Evolutionary conservation across 2,329 filamentous ascomycete species (phyloP).

Genomic region (Ophiosphaerella herpotricha): DNA sequence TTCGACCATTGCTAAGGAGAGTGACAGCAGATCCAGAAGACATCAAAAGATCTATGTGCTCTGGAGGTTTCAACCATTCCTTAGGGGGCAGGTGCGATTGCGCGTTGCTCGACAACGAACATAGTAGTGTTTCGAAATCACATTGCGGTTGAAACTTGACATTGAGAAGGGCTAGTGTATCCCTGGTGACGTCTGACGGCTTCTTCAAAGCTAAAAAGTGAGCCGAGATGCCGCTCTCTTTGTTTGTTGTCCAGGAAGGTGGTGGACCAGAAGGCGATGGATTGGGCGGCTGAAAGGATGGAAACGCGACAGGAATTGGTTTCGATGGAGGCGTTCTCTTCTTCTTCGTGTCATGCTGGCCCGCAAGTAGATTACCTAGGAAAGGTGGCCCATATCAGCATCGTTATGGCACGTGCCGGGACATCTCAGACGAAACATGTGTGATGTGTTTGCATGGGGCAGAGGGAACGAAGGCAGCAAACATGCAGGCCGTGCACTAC

Average conservation of each 20-base stretch:
- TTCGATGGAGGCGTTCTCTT: constrained; percentile 54
- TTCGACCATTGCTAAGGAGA: constrained; percentile 55
- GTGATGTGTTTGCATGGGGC: constrained; percentile 21
- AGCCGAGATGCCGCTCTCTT: constrained; percentile 47
- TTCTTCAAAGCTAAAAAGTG: constrained; percentile 51
- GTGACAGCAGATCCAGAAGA: constrained; percentile 28
- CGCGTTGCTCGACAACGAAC: constrained; percentile 36
- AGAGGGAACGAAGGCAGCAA: constrained; percentile 21
- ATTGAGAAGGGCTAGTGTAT: constrained; percentile 51
- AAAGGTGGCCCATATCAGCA: constrained; percentile 32
- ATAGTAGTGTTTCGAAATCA: constrained; percentile 48
- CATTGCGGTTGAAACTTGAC: constrained; percentile 45
- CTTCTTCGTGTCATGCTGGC: constrained; percentile 45
- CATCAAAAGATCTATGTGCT: constrained; percentile 33
- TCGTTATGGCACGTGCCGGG: constrained; percentile 29
- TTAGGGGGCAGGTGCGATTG: constrained; percentile 46
- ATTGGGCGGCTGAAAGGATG: constrained; percentile 49
- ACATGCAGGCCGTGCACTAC: constrained; percentile 14
- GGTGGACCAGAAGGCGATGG: constrained; percentile 30
- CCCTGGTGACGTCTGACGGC: constrained; percentile 47
- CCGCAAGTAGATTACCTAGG: constrained; percentile 44
- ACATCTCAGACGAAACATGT: constrained; percentile 35
- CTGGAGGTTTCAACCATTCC: constrained; percentile 37
- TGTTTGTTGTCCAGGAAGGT: constrained; percentile 38
- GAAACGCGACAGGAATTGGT: constrained; percentile 59